Conservation (phyloP, 2,329 filamentous ascomycete species). For the Pseudocercospora fuligena region DNA sequence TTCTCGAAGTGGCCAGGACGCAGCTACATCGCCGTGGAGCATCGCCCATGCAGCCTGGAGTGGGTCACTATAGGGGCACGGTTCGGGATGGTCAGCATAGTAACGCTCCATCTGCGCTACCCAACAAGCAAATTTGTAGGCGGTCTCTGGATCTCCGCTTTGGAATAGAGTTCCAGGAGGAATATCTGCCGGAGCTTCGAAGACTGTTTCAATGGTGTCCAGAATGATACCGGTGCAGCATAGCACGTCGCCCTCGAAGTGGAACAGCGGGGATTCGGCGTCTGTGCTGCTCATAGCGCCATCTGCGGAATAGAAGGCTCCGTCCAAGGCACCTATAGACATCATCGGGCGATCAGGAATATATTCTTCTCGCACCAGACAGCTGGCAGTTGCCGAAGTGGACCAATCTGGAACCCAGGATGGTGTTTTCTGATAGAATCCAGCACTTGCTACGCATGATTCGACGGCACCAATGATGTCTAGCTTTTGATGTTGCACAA, state of each 20-base stretch:
- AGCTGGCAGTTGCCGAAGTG: constrained; percentile 12
- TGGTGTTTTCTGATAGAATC: constrained; percentile 12
- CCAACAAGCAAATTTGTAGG: constrained; percentile 10
- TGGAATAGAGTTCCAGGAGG: constrained; percentile 9
- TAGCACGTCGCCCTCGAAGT: constrained; percentile 7
- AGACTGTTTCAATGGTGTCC: constrained; percentile 15
- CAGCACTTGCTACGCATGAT: neutral
- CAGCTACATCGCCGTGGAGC: constrained; percentile 18
- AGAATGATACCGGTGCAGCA: constrained; percentile 15
- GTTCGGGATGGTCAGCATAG: neutral
- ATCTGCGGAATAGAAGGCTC: constrained; percentile 18
- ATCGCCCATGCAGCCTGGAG: constrained; percentile 18
- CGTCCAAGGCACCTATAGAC: constrained; percentile 93
- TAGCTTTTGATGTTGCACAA: constrained; percentile 14
- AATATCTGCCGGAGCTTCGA: constrained; percentile 18
- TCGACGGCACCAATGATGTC: constrained; percentile 24
- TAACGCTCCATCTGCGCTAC: neutral
- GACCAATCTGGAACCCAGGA: constrained; percentile 23
- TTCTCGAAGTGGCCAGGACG: constrained; percentile 14
- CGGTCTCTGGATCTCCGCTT: constrained; percentile 8
- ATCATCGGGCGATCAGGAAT: constrained; percentile 69
- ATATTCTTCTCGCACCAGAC: constrained; percentile 16
- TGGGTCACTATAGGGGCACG: constrained; percentile 4
- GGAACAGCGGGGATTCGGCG: constrained; percentile 10
- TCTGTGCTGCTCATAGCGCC: constrained; percentile 12